A percentile compares a stretch with the other conserved stretches of the same genome.
These are phyloP conservation scores for Phytophthora capsici DNA, from an alignment of 352 stramenopile species.

Conservation along the genomic window DNA sequence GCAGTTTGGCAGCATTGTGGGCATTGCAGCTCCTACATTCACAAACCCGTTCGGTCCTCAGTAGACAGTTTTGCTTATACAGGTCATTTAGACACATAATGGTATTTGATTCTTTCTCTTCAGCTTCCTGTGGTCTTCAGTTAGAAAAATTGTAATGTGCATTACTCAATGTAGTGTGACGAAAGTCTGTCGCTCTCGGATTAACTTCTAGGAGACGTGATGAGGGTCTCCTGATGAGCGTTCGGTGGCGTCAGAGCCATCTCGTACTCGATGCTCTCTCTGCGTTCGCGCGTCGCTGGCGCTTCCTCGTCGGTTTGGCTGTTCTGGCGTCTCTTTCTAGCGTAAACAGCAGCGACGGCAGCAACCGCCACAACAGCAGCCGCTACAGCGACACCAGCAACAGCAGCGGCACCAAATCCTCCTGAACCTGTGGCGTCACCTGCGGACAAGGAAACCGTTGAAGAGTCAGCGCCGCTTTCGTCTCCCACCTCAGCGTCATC, in stretches of 20 bases:
- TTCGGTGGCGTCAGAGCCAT: constrained; percentile 40
- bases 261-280: constrained; percentile 41
- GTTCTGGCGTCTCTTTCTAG: constrained; percentile 15
- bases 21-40: constrained; percentile 38
- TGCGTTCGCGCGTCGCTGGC: constrained; percentile 15
- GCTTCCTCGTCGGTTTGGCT: constrained; percentile 4
- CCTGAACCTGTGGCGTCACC: neutral
- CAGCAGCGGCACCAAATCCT: constrained; percentile 1
- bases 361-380: constrained; percentile 19
- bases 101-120: constrained; percentile 38
- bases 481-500: constrained; percentile 17
- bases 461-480: constrained; percentile 4
- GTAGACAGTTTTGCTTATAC: constrained; percentile 26
- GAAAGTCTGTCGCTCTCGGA: constrained; percentile 23
- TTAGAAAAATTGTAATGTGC: constrained; percentile 31
- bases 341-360: constrained; percentile 20
- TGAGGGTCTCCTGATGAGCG: constrained; percentile 8
- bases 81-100: constrained; percentile 32
- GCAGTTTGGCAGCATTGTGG: constrained; percentile 59
- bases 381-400: constrained; percentile 17
- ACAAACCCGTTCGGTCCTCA: constrained; percentile 20
- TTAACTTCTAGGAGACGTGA: constrained; percentile 39
- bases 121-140: constrained; percentile 36
- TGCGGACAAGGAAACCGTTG: constrained; percentile 26
- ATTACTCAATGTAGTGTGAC: constrained; percentile 35